phyloP scores from a whole-genome alignment of 2,329 filamentous ascomycete genomes.

The Botrytis sinoallii region DNA sequence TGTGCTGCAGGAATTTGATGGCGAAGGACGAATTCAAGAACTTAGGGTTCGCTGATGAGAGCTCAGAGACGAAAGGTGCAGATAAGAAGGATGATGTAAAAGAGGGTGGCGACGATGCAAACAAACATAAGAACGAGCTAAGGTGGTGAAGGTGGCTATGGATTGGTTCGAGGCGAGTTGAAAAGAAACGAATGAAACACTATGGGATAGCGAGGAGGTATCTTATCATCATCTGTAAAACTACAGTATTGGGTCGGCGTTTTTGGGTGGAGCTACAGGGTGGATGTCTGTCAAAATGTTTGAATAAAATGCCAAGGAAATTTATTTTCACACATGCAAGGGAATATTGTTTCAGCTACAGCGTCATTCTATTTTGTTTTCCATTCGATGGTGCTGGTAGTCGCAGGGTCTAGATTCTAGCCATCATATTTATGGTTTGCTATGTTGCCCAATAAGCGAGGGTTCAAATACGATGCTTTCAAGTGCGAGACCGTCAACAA shows the following conservation, averaged over 20 bases:
- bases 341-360: not conserved
- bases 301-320: not conserved
- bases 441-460: not conserved
- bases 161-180: not conserved
- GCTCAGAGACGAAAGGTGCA: conserved; percentile 22
- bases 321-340: not conserved
- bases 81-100: conserved; percentile 22
- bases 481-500: not conserved
- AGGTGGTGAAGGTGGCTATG: conserved; percentile 27
- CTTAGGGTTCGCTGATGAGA: conserved; percentile 64
- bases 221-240: conserved; percentile 2
- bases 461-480: too few relatives aligned
- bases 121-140: conserved; percentile 32
- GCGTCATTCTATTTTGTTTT: not conserved
- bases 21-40: conserved; percentile 94
- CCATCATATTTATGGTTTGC: not conserved
- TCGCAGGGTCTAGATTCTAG: not conserved
- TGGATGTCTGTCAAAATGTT: not conserved
- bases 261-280: not conserved
- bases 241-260: conserved; percentile 5
- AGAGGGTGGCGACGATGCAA: conserved; percentile 25
- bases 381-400: not conserved
- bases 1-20: conserved; percentile 77
- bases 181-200: not conserved
- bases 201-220: too few relatives aligned